phyloP scores from a whole-genome alignment of 2,329 filamentous ascomycete species.

The Chaetomiaceae sp. region DNA sequence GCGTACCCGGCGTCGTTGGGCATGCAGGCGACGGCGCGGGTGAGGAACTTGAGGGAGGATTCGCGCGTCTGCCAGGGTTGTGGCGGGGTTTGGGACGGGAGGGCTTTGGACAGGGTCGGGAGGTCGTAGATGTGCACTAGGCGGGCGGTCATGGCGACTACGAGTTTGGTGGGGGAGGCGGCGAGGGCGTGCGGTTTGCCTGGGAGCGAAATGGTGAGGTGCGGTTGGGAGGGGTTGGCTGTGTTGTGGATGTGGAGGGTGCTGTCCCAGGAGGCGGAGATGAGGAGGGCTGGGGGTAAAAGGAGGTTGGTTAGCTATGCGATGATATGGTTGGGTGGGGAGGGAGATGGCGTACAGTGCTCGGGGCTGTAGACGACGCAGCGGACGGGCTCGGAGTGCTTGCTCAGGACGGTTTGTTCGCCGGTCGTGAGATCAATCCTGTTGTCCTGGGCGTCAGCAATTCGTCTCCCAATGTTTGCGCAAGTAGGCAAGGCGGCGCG shows the following conservation, averaged over 20 bases:
- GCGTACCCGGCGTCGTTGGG: conserved; percentile 93
- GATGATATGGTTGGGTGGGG: background rate
- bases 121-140: conserved; percentile 95
- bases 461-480: background rate
- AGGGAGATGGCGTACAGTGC: conserved; percentile 49
- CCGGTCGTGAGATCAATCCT: conserved; percentile 67
- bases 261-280: conserved; percentile 91
- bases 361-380: conserved; percentile 76
- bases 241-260: conserved; percentile 81
- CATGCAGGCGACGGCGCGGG: conserved; percentile 90
- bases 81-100: conserved; percentile 45
- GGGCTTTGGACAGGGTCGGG: conserved; percentile 55
- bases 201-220: conserved; percentile 66
- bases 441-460: background rate
- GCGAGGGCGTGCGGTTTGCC: conserved; percentile 88
- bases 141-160: conserved; percentile 92
- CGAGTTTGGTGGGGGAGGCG: conserved; percentile 70
- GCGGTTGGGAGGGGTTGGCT: conserved; percentile 44
- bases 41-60: conserved; percentile 94
- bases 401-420: conserved; percentile 69
- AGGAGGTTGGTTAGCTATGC: background rate
- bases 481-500: conserved; percentile 17
- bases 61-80: conserved; percentile 91
- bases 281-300: conserved; percentile 55
- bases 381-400: conserved; percentile 75